Conservation (phyloP, 139 green algal species). For the Yamagishiella unicocca region DNA sequence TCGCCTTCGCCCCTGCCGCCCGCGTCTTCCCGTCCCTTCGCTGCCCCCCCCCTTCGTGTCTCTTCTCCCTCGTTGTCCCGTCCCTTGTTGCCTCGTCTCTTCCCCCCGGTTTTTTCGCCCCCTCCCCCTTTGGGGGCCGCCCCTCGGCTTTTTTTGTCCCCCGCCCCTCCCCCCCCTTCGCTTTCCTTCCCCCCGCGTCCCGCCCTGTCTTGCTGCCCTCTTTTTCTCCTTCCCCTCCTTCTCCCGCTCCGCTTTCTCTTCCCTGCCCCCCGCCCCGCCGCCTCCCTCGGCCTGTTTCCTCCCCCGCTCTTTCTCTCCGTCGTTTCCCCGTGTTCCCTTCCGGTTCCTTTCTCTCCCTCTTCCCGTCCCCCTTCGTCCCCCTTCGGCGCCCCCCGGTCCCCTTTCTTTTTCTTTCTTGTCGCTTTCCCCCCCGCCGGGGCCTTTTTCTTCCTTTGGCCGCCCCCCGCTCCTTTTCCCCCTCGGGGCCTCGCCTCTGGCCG, state of each 20-base stretch:
- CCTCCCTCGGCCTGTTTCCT: background rate
- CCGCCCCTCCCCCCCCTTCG: background rate
- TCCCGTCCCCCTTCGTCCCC: background rate
- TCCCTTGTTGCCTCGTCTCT: too few species aligned
- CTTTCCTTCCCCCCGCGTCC: background rate
- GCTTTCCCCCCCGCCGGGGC: too few species aligned
- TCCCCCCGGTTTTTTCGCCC: background rate
- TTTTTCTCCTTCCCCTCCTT: background rate
- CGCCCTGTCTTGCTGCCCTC: background rate
- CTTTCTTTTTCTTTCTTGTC: background rate
- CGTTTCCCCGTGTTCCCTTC: background rate
- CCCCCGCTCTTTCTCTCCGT: background rate
- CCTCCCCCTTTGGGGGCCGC: background rate
- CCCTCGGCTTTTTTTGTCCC: background rate
- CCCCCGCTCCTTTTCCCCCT: background rate
- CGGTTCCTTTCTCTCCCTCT: background rate
- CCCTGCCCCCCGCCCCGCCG: background rate
- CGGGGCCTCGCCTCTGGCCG: too few species aligned
- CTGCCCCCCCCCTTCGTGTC: too few species aligned
- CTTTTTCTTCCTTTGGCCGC: background rate
- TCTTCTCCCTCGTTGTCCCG: too few species aligned
- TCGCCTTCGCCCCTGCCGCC: too few species aligned
- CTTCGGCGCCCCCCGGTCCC: background rate
- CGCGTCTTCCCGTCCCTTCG: too few species aligned
- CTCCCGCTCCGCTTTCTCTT: background rate